These are phyloP conservation scores for Parietichytrium sp. DNA, from an alignment of 108 stramenopile species.

Conservation along the genomic window DNA sequence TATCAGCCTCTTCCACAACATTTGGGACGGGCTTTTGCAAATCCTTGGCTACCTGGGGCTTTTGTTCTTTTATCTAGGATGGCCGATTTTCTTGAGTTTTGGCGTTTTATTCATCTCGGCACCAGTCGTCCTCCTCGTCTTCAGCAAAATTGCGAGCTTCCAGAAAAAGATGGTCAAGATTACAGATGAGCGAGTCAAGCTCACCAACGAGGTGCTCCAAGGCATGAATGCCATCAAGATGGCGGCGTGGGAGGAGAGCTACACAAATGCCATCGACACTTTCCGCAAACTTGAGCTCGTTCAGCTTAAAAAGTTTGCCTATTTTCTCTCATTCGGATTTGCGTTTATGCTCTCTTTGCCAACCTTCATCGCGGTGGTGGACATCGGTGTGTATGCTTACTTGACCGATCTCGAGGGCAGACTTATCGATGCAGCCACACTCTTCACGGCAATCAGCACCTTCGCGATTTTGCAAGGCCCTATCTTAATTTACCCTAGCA, in stretches of 20 bases:
- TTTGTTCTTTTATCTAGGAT: slow-evolving; percentile 61
- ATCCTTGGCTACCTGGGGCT: not conserved
- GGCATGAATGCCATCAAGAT: slow-evolving; percentile 96
- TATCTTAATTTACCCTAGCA: not conserved
- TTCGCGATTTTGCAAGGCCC: not conserved
- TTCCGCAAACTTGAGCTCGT: slow-evolving; percentile 72
- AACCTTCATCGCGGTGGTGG: not conserved
- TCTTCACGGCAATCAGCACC: slow-evolving; percentile 35
- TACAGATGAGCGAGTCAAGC: slow-evolving; percentile 81
- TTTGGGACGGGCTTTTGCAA: not conserved
- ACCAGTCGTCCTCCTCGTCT: slow-evolving; percentile 76
- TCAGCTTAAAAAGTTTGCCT: slow-evolving; percentile 15
- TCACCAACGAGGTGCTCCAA: slow-evolving; percentile 80
- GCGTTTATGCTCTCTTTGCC: not conserved
- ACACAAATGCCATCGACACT: slow-evolving; percentile 74
- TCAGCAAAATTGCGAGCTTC: slow-evolving; percentile 69
- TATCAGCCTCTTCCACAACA: not conserved
- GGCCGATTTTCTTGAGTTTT: slow-evolving; percentile 83
- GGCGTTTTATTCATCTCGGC: slow-evolving; percentile 79
- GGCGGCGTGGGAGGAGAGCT: slow-evolving; percentile 91
- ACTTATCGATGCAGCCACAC: not conserved
- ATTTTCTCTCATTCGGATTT: not conserved
- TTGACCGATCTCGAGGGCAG: not conserved
- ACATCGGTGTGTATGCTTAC: not conserved
- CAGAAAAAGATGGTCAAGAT: slow-evolving; percentile 77